A percentile compares a stretch with the other conserved stretches of the same genome.
Evolutionary conservation across 192 early-diverging fungal species (phyloP).

Genomic region (Podochytrium sp.): DNA sequence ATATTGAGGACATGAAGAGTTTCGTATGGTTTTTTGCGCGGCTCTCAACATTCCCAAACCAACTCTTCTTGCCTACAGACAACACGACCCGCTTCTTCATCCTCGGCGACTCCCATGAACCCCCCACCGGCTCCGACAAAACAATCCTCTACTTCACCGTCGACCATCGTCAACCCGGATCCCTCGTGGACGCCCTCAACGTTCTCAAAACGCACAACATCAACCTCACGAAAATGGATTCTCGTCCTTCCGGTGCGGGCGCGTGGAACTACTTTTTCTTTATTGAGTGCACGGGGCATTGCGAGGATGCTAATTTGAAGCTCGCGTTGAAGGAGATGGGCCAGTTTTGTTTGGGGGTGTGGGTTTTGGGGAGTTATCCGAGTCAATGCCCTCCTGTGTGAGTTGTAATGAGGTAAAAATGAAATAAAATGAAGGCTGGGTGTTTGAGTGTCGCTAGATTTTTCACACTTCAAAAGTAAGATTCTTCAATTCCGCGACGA

Average conservation of each 20-base stretch:
- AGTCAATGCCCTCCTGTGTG: conserved; percentile 49
- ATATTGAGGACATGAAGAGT: conserved; percentile 77
- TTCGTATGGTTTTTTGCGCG: background rate
- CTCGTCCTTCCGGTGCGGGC: conserved; percentile 73
- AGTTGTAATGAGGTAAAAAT: too few species aligned
- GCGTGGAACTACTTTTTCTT: conserved; percentile 90
- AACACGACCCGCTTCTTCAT: conserved; percentile 96
- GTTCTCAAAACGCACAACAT: conserved; percentile 81
- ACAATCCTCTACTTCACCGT: conserved; percentile 88
- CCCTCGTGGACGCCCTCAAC: conserved; percentile 80
- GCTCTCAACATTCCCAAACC: background rate
- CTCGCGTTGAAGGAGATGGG: conserved; percentile 72
- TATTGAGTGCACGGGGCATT: conserved; percentile 87
- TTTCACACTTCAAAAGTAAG: too few species aligned
- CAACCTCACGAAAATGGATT: conserved; percentile 91
- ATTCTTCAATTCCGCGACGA: too few species aligned
- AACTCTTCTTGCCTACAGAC: conserved; percentile 19
- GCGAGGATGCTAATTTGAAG: conserved; percentile 65
- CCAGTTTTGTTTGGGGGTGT: conserved; percentile 72
- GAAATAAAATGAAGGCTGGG: too few species aligned
- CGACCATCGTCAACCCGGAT: conserved; percentile 85
- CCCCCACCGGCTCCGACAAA: conserved; percentile 72
- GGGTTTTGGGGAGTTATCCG: conserved; percentile 84
- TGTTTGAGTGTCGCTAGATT: too few species aligned
- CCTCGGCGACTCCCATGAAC: conserved; percentile 69